phyloP scores from a whole-genome alignment of 106 monocot species.

The Acanthochlamys bracteata region DNA sequence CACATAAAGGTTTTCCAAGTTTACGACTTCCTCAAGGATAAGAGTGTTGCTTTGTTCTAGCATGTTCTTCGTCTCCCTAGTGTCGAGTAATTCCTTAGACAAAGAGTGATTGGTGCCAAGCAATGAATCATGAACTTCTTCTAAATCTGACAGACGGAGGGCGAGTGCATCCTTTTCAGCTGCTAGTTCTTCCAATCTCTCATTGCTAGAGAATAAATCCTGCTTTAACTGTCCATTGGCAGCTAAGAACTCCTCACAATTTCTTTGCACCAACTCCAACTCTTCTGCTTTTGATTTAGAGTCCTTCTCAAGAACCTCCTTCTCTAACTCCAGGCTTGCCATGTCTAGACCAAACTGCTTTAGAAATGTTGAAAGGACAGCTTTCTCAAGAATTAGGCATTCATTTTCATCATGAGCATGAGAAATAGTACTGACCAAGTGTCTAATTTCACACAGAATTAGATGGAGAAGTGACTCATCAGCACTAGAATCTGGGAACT shows the following conservation, averaged over 20 bases:
- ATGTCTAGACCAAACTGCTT: conserved; percentile 31
- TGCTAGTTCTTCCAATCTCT: conserved; percentile 29
- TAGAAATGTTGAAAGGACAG: conserved; percentile 45
- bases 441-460: conserved; percentile 28
- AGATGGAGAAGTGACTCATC: conserved; percentile 26
- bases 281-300: conserved; percentile 22
- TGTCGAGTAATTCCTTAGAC: conserved; percentile 16
- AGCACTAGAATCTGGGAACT: conserved; percentile 3
- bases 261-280: conserved; percentile 26
- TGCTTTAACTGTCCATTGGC: conserved; percentile 25
- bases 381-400: conserved; percentile 37
- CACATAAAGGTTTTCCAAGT: conserved; percentile 31
- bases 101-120: conserved; percentile 24
- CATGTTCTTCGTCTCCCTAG: conserved; percentile 9
- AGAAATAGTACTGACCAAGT: conserved; percentile 27
- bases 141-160: conserved; percentile 21
- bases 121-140: conserved; percentile 15
- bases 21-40: conserved; percentile 35
- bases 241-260: conserved; percentile 21
- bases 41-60: conserved; percentile 24
- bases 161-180: conserved; percentile 28
- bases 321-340: conserved; percentile 28
- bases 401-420: conserved; percentile 38
- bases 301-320: conserved; percentile 33
- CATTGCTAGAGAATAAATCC: conserved; percentile 17